Conservation (phyloP, 208 protist genomes). For the Trypanosoma vivax region DNA sequence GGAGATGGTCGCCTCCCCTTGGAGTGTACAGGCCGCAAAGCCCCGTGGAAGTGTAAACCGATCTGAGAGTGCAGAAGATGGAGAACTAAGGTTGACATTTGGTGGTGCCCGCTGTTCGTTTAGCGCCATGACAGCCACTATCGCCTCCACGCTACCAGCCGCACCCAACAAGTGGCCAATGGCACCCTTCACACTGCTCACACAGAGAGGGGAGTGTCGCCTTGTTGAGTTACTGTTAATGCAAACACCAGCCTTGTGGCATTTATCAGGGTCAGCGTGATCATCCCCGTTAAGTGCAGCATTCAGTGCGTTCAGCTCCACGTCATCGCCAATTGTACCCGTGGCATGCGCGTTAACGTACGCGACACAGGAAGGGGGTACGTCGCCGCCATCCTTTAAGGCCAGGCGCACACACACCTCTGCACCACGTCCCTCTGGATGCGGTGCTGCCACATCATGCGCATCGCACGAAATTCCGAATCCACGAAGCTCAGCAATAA, state of each 20-base stretch:
- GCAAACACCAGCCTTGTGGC: no score
- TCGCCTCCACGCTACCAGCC: conserved; percentile 93
- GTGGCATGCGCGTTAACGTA: conserved; percentile 98
- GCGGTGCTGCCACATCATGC: conserved; percentile 93
- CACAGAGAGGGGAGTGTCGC: conserved; percentile 24
- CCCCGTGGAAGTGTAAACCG: conserved; percentile 13
- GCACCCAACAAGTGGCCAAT: conserved; percentile 97
- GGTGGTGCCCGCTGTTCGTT: conserved; percentile 73
- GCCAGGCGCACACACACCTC: conserved; percentile 74
- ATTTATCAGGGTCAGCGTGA: no score
- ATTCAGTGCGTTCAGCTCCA: conserved; percentile 76
- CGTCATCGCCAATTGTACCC: conserved; percentile 93
- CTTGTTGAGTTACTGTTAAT: background rate
- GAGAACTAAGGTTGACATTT: conserved; percentile 83
- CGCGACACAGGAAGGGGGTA: conserved; percentile 47
- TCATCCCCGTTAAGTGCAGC: conserved; percentile 12
- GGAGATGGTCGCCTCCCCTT: conserved; percentile 69
- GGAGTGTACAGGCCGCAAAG: conserved; percentile 10
- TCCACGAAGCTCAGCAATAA: conserved; percentile 90
- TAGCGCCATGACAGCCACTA: conserved; percentile 79
- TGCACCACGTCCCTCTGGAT: conserved; percentile 85
- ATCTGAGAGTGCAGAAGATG: conserved; percentile 27
- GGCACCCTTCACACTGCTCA: conserved; percentile 90
- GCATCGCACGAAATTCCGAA: conserved; percentile 90
- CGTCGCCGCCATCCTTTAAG: conserved; percentile 50